These are phyloP conservation scores for Colletotrichum ledebouriae DNA, from an alignment of 2,329 filamentous ascomycete species.

Conservation along the genomic window DNA sequence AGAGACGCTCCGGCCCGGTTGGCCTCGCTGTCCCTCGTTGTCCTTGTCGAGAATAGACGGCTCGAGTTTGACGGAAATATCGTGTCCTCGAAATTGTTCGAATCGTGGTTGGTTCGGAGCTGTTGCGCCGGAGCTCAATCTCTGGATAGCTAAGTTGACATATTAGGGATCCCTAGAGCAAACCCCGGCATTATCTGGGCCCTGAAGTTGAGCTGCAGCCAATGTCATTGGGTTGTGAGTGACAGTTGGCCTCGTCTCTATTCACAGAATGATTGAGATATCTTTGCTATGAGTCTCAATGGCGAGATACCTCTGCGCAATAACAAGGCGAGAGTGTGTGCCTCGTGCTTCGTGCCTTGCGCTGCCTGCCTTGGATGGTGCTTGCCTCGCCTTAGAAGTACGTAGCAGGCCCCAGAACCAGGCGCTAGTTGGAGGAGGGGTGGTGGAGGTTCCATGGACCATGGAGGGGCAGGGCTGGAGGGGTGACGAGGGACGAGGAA, in stretches of 20 bases:
- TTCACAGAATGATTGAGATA: neutral
- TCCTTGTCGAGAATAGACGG: neutral
- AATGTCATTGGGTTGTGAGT: no score
- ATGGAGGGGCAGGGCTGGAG: conserved; percentile 30
- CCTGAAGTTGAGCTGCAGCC: neutral
- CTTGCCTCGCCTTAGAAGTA: conserved; percentile 11
- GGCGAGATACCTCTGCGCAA: no score
- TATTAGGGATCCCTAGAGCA: conserved; percentile 10
- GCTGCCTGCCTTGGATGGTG: no score
- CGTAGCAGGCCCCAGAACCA: conserved; percentile 29
- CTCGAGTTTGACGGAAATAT: neutral
- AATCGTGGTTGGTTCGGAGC: conserved; percentile 23
- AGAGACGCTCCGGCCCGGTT: neutral
- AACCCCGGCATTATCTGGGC: neutral
- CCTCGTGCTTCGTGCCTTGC: no score
- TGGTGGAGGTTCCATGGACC: conserved; percentile 4
- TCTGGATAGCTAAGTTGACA: conserved; percentile 6
- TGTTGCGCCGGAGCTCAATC: conserved; percentile 34
- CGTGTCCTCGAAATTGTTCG: neutral
- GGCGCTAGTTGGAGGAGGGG: conserved; percentile 33
- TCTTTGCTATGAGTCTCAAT: no score
- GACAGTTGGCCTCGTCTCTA: no score
- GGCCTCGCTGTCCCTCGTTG: no score
- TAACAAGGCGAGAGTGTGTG: no score
- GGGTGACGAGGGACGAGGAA: conserved; percentile 26